Conservation (phyloP, 768 basidiomycete species). For the Pholiota molesta region DNA sequence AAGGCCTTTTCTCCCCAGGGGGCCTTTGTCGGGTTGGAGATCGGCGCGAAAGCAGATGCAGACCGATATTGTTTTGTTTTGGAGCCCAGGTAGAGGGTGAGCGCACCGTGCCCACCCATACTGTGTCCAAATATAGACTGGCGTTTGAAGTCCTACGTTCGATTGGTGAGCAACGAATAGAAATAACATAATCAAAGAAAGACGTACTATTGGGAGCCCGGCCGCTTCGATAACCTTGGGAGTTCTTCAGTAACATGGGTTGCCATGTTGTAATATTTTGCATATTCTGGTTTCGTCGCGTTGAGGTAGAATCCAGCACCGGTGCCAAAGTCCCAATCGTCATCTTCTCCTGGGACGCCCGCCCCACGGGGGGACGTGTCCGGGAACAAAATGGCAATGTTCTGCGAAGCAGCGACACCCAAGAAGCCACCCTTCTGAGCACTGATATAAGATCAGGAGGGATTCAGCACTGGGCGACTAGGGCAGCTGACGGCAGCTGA, state of each 20-base stretch:
- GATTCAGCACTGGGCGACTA: neutral
- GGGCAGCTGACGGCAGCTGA: neutral
- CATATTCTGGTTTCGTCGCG: slow-evolving; percentile 76
- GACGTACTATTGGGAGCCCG: slow-evolving; percentile 75
- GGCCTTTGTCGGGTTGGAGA: slow-evolving; percentile 82
- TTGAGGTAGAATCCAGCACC: slow-evolving; percentile 98
- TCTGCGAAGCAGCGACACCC: slow-evolving; percentile 80
- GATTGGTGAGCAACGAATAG: neutral
- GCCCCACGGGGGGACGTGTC: slow-evolving; percentile 97
- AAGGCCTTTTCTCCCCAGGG: slow-evolving; percentile 96
- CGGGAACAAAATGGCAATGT: slow-evolving; percentile 91
- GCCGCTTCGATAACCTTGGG: slow-evolving; percentile 76
- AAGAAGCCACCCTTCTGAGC: slow-evolving; percentile 95
- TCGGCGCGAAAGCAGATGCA: slow-evolving; percentile 86
- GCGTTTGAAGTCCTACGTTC: slow-evolving; percentile 70
- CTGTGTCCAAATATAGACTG: slow-evolving; percentile 95
- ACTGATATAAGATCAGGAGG: slow-evolving; percentile 36
- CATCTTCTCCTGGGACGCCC: slow-evolving; percentile 77
- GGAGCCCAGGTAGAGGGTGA: slow-evolving; percentile 86
- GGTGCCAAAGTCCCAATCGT: slow-evolving; percentile 89
- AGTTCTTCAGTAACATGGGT: slow-evolving; percentile 84
- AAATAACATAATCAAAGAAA: slow-evolving; percentile 2
- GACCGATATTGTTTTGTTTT: slow-evolving; percentile 75
- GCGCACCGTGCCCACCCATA: slow-evolving; percentile 97
- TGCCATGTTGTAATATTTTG: slow-evolving; percentile 87